Base-by-base conservation (phyloP, 2,329 filamentous ascomycete species). In the Hypoxylon sp. region DNA sequence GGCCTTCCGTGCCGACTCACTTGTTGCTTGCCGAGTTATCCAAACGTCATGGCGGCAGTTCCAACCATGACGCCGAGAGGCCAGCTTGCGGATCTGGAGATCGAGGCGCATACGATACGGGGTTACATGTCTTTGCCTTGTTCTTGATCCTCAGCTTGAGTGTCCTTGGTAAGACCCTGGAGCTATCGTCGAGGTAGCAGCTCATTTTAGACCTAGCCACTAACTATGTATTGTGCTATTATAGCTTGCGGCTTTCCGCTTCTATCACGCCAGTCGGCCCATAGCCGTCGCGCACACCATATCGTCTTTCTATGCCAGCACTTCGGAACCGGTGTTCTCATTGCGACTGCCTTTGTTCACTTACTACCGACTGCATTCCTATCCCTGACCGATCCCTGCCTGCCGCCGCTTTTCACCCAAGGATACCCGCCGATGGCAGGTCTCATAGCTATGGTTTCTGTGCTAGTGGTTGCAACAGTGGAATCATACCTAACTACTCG, bases 401-500 rank as follows among this genome's bases (percentile, higher is more conserved):
- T 97, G 0, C 92, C 94, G 8, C 83, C 86, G 63, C 91, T 94
- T 77, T 97, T 94, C 87, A 95, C 88, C 78, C 77, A 91, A 70
- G 87, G 88, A n/a, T 97, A 96, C 78, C 88, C 86, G 51, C 92
- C 93, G 5, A 90, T 97, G 78, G 90, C 93, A 0, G 94, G 94
- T 1, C 85, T 96, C 52, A 88, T 97, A 51, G 92, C 93, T 62
- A 95, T 97, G 92, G 80, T 90, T 9, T 90, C 92, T 10, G 92
- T 93, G n/a, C 85, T 97, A 65, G 83, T 92, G 3, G 94, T 98
- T 2, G 93, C 97, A 5, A 88, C 89, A 1, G 87, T 98, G 57
- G 95, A 98, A 80, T 97, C 96, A 82, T 94, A 94, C 78, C 90
- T 98, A 73, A 94, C 94, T 0, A 92, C 91, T 1, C 81, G 88